These are phyloP conservation scores for Microbotryomycetes sp. DNA, from an alignment of 1,284 basidiomycete species.

Conservation along the genomic window DNA sequence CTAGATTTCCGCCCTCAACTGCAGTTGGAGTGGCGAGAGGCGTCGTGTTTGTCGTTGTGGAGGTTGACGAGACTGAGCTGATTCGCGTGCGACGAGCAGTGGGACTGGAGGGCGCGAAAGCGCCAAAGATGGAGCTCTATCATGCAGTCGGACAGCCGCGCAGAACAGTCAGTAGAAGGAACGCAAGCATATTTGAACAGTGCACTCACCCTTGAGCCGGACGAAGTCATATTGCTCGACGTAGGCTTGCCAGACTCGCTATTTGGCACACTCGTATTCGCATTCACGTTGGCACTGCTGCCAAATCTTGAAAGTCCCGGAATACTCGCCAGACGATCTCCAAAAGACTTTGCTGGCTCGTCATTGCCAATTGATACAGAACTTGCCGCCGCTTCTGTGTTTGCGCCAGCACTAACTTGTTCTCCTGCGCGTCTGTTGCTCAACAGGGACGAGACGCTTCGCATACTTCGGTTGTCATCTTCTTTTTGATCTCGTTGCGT, in stretches of 20 bases:
- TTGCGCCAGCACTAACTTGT: neutral
- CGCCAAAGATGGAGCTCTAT: conserved; percentile 1
- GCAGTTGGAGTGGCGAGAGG: neutral
- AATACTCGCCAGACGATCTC: conserved; percentile 19
- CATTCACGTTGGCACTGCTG: neutral
- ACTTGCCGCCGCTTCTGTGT: neutral
- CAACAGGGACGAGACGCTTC: conserved; percentile 27
- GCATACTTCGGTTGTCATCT: conserved; percentile 19
- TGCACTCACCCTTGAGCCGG: neutral
- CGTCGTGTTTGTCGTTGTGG: conserved; percentile 1
- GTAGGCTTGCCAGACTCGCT: neutral
- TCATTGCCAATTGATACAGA: neutral
- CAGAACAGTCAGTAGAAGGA: neutral
- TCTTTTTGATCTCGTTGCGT: neutral
- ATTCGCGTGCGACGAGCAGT: conserved; percentile 7
- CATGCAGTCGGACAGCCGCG: neutral
- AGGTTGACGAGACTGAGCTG: neutral
- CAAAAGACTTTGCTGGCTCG: conserved; percentile 7
- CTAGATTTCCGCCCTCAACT: conserved; percentile 1
- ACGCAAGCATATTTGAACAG: neutral
- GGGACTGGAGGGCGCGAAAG: conserved; percentile 1
- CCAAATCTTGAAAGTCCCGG: conserved; percentile 17
- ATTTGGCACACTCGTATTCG: neutral
- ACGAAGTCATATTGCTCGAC: neutral
- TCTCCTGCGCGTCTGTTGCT: conserved; percentile 12